A percentile compares a stretch with the other conserved stretches of the same genome.
These are phyloP conservation scores for Rhizoclosmatium globosum DNA, from an alignment of 192 early-diverging fungal species.

Conservation along the genomic window DNA sequence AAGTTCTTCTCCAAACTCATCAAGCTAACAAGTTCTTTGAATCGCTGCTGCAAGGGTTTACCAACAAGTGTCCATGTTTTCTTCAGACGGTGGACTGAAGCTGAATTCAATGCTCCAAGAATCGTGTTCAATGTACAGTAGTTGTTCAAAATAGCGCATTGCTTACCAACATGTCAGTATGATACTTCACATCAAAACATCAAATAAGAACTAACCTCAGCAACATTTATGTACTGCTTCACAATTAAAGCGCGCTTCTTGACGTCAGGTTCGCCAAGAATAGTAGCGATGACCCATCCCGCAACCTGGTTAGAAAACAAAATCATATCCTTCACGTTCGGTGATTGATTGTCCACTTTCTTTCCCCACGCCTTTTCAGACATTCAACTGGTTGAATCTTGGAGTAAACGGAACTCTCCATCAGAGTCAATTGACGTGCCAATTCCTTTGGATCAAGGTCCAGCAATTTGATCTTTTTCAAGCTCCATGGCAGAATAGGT, in stretches of 20 bases:
- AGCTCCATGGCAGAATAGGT: slow-evolving; percentile 83
- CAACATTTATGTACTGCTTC: slow-evolving; percentile 60
- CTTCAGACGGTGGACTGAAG: slow-evolving; percentile 86
- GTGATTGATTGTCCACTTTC: slow-evolving; percentile 58
- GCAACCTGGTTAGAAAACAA: slow-evolving; percentile 86
- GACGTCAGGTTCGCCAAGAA: slow-evolving; percentile 73
- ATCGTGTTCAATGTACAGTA: slow-evolving; percentile 94
- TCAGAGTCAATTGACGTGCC: slow-evolving; percentile 94
- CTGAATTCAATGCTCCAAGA: slow-evolving; percentile 87
- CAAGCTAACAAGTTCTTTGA: slow-evolving; percentile 69
- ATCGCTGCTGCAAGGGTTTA: neutral
- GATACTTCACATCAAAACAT: slow-evolving; percentile 1
- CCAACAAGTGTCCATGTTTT: slow-evolving; percentile 75
- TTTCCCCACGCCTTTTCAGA: slow-evolving; percentile 89
- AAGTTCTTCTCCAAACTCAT: slow-evolving; percentile 85
- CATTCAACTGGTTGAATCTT: slow-evolving; percentile 89
- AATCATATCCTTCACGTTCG: slow-evolving; percentile 90
- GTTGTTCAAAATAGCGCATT: slow-evolving; percentile 89
- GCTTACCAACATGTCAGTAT: slow-evolving; percentile 41
- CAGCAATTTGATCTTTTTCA: slow-evolving; percentile 80
- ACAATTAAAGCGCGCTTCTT: slow-evolving; percentile 55
- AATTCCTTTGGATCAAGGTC: slow-evolving; percentile 94
- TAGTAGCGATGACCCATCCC: slow-evolving; percentile 86
- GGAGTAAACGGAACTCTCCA: slow-evolving; percentile 85
- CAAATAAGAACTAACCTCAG: slow-evolving; percentile 48